Evolutionary conservation across 2,329 filamentous ascomycete genomes (phyloP).

Genomic region (Pezicula rhizophila): DNA sequence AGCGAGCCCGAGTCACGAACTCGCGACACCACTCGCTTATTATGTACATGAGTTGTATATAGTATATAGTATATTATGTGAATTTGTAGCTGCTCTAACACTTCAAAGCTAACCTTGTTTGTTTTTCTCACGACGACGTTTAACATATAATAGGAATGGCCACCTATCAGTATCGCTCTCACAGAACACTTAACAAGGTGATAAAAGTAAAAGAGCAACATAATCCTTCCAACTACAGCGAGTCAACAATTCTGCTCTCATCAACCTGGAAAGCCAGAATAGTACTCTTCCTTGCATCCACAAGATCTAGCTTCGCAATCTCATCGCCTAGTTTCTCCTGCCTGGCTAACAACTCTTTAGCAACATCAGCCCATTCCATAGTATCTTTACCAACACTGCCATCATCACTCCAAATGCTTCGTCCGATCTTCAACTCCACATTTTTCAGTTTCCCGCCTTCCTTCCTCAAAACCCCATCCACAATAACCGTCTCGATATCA

Average conservation of each 20-base stretch:
- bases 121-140: too few species aligned
- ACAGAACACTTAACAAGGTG: too few species aligned
- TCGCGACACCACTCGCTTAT: too few species aligned
- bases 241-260: slow-evolving; percentile 6
- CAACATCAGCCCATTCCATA: slow-evolving; percentile 27
- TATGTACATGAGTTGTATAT: too few species aligned
- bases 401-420: slow-evolving; percentile 4
- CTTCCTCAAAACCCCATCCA: slow-evolving; percentile 37
- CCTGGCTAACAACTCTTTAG: slow-evolving; percentile 24
- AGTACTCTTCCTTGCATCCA: slow-evolving; percentile 24
- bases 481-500: slow-evolving; percentile 38
- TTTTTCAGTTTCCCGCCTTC: slow-evolving; percentile 17
- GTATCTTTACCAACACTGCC: slow-evolving; percentile 12
- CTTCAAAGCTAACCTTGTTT: too few species aligned
- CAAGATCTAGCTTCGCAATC: slow-evolving; percentile 26
- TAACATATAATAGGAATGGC: too few species aligned
- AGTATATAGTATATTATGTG: too few species aligned
- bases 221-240: too few species aligned
- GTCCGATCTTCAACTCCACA: slow-evolving; percentile 8
- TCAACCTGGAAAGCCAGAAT: slow-evolving; percentile 21
- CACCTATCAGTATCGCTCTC: too few species aligned
- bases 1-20: too few species aligned
- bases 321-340: slow-evolving; percentile 25
- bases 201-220: too few species aligned
- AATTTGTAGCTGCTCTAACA: too few species aligned